Conservation (phyloP, 306 rosid genomes). For the Luffa aegyptiaca region DNA sequence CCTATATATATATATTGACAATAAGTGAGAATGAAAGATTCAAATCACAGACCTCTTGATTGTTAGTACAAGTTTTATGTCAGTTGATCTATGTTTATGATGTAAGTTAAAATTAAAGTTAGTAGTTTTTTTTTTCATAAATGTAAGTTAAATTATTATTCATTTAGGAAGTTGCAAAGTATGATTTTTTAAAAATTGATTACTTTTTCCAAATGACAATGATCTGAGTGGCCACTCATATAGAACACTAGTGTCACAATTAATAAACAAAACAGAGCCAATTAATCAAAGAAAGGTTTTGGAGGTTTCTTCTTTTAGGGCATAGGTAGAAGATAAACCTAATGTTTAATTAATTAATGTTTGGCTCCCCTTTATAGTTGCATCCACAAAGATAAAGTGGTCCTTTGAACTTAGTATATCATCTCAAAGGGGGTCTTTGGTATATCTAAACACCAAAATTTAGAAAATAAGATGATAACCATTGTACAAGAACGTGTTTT, state of each 20-base stretch:
- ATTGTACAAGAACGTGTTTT: too few relatives aligned
- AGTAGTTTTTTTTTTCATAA: too few relatives aligned
- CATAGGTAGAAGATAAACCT: conserved; percentile 4
- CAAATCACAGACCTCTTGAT: too few relatives aligned
- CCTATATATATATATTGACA: neutral
- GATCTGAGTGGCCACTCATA: conserved; percentile 2
- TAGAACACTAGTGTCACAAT: neutral
- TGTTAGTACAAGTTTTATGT: too few relatives aligned
- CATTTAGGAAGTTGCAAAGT: neutral
- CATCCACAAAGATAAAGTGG: neutral
- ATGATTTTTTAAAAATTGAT: neutral
- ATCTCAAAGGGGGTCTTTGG: too few relatives aligned
- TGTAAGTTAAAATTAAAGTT: too few relatives aligned
- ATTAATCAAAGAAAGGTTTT: neutral
- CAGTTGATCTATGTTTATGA: too few relatives aligned
- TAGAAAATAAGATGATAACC: too few relatives aligned
- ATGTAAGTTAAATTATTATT: neutral
- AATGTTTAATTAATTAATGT: neutral
- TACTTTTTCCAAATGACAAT: neutral
- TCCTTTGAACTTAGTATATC: neutral
- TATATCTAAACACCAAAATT: neutral
- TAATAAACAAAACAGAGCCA: neutral
- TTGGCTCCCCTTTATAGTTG: neutral
- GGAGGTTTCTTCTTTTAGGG: conserved; percentile 10
- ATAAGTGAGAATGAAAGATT: too few relatives aligned